A percentile compares a stretch with the other conserved stretches of the same genome.
These are phyloP conservation scores for Diaporthe batatas DNA, from an alignment of 2,329 filamentous ascomycete genomes.

Conservation along the genomic window DNA sequence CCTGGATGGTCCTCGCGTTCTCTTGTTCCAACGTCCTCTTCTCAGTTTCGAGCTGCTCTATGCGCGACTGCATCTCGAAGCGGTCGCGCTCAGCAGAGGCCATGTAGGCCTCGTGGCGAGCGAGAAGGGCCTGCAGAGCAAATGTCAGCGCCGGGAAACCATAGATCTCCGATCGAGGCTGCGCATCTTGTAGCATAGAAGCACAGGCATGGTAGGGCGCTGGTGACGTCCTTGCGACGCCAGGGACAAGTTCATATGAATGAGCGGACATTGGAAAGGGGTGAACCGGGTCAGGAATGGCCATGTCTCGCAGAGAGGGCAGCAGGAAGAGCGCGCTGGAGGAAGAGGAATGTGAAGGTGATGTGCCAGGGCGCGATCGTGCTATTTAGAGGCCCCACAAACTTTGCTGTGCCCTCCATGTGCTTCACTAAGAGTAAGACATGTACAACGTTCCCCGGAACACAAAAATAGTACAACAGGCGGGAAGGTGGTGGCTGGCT, in stretches of 20 bases:
- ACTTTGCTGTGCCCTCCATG: conserved; percentile 15
- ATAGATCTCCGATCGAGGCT: conserved; percentile 2
- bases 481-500: conserved; percentile 25
- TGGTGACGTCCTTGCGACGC: conserved; percentile 20
- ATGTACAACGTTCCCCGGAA: conserved; percentile 30
- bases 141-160: conserved; percentile 75
- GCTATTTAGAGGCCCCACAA: conserved; percentile 17
- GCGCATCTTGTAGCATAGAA: conserved; percentile 39
- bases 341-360: background rate
- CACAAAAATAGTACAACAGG: background rate
- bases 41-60: conserved; percentile 80
- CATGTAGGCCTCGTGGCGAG: conserved; percentile 95
- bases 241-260: conserved; percentile 28
- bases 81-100: conserved; percentile 91
- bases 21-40: conserved; percentile 81
- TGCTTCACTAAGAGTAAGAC: conserved; percentile 2
- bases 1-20: conserved; percentile 83
- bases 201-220: conserved; percentile 8
- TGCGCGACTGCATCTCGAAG: conserved; percentile 76
- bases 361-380: background rate
- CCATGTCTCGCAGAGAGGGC: conserved; percentile 18
- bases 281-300: conserved; percentile 45
- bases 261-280: conserved; percentile 20
- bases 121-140: conserved; percentile 85
- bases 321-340: background rate